Percentiles rank a stretch among this genome's conserved stretches.
Evolutionary conservation across 1,284 basidiomycete genomes (phyloP).

Genomic region (Sanghuangporus weigelae): DNA sequence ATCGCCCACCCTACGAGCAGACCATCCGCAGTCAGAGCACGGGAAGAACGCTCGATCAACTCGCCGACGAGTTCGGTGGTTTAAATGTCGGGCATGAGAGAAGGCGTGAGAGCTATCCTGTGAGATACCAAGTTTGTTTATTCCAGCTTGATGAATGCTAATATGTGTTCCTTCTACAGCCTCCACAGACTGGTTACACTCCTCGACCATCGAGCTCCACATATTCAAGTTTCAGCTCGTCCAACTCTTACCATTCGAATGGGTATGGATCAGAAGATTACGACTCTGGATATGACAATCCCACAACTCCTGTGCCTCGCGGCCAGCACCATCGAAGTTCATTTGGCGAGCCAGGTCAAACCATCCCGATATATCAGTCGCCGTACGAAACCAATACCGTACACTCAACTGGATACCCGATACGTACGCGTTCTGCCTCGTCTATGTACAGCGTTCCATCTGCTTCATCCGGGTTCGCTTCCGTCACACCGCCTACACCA

Average conservation of each 20-base stretch:
- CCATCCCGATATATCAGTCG: conserved; percentile 36
- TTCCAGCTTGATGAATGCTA: not conserved
- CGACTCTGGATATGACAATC: conserved; percentile 8
- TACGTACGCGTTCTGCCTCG: conserved; percentile 3
- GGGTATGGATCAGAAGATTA: conserved; percentile 15
- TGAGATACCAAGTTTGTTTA: conserved; percentile 31
- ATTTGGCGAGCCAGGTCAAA: conserved; percentile 9
- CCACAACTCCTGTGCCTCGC: conserved; percentile 10
- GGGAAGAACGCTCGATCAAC: conserved; percentile 40
- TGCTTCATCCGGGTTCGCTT: conserved; percentile 14
- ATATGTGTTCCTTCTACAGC: conserved; percentile 23
- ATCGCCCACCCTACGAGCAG: conserved; percentile 62
- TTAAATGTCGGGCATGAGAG: conserved; percentile 38
- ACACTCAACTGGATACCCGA: conserved; percentile 25
- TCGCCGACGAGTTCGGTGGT: conserved; percentile 61
- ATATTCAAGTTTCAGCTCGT: conserved; percentile 27
- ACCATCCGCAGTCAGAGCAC: conserved; percentile 30
- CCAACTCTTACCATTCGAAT: conserved; percentile 26
- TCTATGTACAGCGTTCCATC: conserved; percentile 17
- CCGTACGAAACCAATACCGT: conserved; percentile 46
- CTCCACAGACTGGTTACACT: conserved; percentile 32
- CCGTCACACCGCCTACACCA: conserved; percentile 42
- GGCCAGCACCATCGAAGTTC: conserved; percentile 9
- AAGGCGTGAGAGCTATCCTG: conserved; percentile 59
- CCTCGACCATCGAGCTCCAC: conserved; percentile 36